Conservation (phyloP, 1,139 yeast genomes). For the Hansenula lynferdii region DNA sequence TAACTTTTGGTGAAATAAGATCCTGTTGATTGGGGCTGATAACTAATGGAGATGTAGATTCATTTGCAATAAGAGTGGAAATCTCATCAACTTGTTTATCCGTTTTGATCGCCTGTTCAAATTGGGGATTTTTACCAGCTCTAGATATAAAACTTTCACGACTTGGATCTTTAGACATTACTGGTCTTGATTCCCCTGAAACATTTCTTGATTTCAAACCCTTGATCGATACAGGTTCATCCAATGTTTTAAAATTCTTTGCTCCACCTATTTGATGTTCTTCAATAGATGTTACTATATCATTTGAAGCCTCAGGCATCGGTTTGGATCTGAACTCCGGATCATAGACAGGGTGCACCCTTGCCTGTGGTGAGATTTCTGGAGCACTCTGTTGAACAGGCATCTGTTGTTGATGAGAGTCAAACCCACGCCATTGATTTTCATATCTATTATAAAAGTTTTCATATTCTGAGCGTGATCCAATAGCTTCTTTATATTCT, state of each 20-base stretch:
- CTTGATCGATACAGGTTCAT: neutral
- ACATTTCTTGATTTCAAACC: neutral
- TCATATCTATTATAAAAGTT: neutral
- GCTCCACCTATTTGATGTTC: neutral
- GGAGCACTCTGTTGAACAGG: too few relatives aligned
- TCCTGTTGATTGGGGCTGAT: neutral
- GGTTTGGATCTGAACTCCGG: neutral
- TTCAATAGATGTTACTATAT: too few relatives aligned
- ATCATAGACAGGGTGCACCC: constrained; percentile 1
- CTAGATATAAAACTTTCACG: neutral
- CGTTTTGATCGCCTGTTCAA: too few relatives aligned
- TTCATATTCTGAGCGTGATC: neutral
- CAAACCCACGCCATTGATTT: neutral
- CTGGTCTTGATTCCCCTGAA: neutral
- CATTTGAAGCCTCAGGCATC: too few relatives aligned
- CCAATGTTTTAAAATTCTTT: neutral
- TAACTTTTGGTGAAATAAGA: neutral
- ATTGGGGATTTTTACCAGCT: too few relatives aligned
- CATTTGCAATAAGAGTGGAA: neutral
- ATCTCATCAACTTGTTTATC: neutral
- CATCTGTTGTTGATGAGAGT: neutral
- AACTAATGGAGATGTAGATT: neutral
- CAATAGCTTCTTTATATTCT: neutral
- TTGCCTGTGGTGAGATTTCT: neutral
- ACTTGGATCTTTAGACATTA: neutral